Percentiles rank a stretch among this genome's conserved stretches.
These are phyloP conservation scores for Lipomyces sp. DNA, from an alignment of 805 yeast genomes.

Conservation along the genomic window DNA sequence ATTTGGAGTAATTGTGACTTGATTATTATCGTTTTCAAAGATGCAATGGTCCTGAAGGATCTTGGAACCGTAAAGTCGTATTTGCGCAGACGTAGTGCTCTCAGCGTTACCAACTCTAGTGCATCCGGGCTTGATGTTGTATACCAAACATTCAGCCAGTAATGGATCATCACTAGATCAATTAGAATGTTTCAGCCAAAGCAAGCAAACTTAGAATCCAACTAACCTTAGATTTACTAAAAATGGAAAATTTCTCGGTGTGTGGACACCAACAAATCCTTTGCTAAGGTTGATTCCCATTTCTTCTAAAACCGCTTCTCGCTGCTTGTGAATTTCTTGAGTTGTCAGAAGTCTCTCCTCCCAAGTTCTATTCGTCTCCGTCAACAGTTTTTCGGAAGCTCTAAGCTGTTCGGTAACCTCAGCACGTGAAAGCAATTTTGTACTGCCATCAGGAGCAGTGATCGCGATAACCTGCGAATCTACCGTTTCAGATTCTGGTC, in stretches of 20 bases:
- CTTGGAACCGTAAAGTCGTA: slow-evolving; percentile 30
- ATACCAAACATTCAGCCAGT: slow-evolving; percentile 33
- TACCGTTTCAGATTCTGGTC: background rate
- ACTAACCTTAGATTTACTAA: slow-evolving; percentile 34
- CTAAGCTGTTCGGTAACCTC: slow-evolving; percentile 26
- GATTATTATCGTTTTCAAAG: slow-evolving; percentile 25
- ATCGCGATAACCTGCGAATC: slow-evolving; percentile 5
- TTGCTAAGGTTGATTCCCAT: slow-evolving; percentile 32
- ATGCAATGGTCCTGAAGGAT: slow-evolving; percentile 29
- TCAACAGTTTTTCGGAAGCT: slow-evolving; percentile 32
- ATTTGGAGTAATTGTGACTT: slow-evolving; percentile 27
- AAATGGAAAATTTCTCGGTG: slow-evolving; percentile 34
- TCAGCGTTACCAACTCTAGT: slow-evolving; percentile 33
- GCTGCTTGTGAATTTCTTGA: slow-evolving; percentile 30
- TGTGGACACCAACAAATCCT: slow-evolving; percentile 31
- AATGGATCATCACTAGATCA: slow-evolving; percentile 34
- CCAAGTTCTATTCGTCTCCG: slow-evolving; percentile 33
- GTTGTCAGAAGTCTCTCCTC: slow-evolving; percentile 32
- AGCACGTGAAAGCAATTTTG: slow-evolving; percentile 16
- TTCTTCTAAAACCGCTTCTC: slow-evolving; percentile 34
- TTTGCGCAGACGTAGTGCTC: slow-evolving; percentile 27
- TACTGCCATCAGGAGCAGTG: slow-evolving; percentile 26
- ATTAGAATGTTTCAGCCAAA: too few relatives aligned
- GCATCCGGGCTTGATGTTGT: slow-evolving; percentile 32
- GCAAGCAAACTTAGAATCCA: too few relatives aligned